Evolutionary conservation across 2,329 filamentous ascomycete species (phyloP).

Genomic region (Fusarium miscanthi): DNA sequence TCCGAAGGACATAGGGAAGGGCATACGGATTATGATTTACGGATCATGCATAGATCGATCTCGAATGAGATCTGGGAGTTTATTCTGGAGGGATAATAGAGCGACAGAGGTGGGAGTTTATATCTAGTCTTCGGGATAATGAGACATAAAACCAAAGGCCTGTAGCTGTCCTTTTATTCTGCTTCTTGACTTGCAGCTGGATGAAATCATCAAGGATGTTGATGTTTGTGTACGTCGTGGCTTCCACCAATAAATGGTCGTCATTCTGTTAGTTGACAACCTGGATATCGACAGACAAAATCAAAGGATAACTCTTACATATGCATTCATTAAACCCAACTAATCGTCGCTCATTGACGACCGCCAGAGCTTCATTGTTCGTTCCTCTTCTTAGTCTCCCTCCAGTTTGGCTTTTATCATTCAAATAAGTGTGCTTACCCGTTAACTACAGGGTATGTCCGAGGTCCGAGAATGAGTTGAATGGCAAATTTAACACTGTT

Average conservation of each 20-base stretch:
- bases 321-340: neutral
- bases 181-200: neutral
- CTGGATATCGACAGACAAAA: neutral
- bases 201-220: no score
- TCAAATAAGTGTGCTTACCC: neutral
- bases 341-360: neutral
- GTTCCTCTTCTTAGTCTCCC: neutral
- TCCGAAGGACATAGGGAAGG: slow-evolving; percentile 43
- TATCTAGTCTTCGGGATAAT: neutral
- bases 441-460: neutral
- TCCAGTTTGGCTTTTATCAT: neutral
- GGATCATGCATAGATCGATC: neutral
- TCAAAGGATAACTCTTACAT: neutral
- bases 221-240: neutral
- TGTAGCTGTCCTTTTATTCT: neutral
- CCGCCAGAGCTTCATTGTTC: neutral
- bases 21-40: slow-evolving; percentile 8
- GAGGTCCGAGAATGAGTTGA: neutral
- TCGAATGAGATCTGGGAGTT: slow-evolving; percentile 3
- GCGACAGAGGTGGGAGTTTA: neutral
- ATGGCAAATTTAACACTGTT: neutral
- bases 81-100: neutral
- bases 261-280: neutral
- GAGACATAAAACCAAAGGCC: neutral
- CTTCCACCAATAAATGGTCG: neutral